A percentile compares a stretch with the other conserved stretches of the same genome.
These are phyloP conservation scores for Kwoniella sp. DNA, from an alignment of 768 basidiomycete species.

Conservation along the genomic window DNA sequence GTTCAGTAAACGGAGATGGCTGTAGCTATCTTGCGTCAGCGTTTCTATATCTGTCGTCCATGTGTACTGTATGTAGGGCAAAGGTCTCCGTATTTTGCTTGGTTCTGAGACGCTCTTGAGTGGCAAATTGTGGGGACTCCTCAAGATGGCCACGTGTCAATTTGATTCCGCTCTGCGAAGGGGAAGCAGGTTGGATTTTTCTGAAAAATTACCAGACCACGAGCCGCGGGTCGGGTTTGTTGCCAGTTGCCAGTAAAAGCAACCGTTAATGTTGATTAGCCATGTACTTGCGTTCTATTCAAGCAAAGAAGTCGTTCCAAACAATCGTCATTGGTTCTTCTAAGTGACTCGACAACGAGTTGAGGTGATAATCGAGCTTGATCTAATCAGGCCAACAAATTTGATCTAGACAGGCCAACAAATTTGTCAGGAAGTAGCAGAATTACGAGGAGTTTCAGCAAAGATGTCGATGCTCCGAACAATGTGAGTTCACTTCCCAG, in stretches of 20 bases:
- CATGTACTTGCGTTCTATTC: too few relatives aligned
- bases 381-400: not conserved
- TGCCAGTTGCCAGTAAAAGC: too few relatives aligned
- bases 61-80: too few relatives aligned
- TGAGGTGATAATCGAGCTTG: too few relatives aligned
- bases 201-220: slow-evolving; percentile 1
- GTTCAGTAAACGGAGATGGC: too few relatives aligned
- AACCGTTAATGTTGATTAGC: too few relatives aligned
- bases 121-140: not conserved
- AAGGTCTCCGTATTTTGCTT: too few relatives aligned
- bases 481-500: slow-evolving; percentile 41
- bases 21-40: too few relatives aligned
- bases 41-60: too few relatives aligned
- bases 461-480: slow-evolving; percentile 56
- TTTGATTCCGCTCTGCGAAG: not conserved
- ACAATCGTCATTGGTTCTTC: too few relatives aligned
- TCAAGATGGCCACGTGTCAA: not conserved
- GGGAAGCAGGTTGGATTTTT: not conserved
- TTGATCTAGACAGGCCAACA: not conserved
- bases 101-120: not conserved
- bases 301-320: too few relatives aligned
- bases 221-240: not conserved
- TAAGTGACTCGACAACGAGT: too few relatives aligned
- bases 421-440: not conserved
- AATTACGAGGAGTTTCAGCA: not conserved